These are phyloP conservation scores for Eucalyptus coolabah DNA, from an alignment of 345 rosid genomes.

Conservation along the genomic window DNA sequence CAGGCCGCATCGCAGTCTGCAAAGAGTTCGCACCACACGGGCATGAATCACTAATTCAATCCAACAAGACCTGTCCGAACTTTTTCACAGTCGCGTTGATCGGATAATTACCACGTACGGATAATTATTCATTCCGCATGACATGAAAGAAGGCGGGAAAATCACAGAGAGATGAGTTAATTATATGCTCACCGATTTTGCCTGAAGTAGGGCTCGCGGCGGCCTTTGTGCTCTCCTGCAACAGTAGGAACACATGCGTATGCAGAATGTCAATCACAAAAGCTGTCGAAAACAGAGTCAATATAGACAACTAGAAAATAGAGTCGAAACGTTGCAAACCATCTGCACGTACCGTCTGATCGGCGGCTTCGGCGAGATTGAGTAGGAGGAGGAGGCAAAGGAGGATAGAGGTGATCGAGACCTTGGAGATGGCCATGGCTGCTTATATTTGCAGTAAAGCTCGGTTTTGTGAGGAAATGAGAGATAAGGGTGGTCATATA, in stretches of 20 bases:
- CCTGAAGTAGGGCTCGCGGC: background rate
- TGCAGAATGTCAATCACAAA: background rate
- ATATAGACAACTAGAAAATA: too few species aligned
- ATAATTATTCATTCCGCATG: too few species aligned
- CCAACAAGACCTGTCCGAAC: background rate
- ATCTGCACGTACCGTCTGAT: background rate
- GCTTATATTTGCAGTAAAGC: background rate
- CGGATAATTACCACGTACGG: background rate
- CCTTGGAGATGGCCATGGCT: background rate
- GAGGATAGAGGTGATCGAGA: background rate
- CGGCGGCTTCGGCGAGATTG: background rate
- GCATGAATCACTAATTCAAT: background rate
- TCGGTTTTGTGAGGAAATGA: background rate
- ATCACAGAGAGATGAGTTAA: background rate
- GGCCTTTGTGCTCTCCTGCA: background rate
- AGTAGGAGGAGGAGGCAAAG: background rate
- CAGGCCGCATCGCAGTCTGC: constrained; percentile 58
- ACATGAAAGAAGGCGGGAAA: background rate
- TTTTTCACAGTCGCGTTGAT: background rate
- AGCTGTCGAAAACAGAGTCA: background rate
- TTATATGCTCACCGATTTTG: background rate
- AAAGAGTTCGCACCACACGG: background rate
- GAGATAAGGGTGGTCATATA: background rate
- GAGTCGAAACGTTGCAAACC: background rate
- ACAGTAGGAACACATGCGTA: background rate